phyloP scores from a whole-genome alignment of 2,329 filamentous ascomycete genomes.

The Pestalotiopsis sp. region DNA sequence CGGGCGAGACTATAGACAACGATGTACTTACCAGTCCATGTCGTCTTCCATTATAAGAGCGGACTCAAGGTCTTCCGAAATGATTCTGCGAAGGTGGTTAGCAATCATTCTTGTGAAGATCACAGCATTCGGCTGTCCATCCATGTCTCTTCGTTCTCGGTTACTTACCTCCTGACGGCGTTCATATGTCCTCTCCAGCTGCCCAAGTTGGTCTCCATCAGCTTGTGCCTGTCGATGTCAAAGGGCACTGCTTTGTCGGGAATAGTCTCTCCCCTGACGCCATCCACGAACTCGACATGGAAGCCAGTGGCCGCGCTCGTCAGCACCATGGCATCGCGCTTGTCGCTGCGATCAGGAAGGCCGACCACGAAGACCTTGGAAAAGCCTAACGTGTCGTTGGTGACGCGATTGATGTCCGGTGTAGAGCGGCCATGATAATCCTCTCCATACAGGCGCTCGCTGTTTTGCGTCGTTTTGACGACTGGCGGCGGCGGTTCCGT shows the following conservation, averaged over 20 bases:
- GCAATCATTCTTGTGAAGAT: constrained; percentile 16
- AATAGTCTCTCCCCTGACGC: constrained; percentile 39
- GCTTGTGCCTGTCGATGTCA: constrained; percentile 26
- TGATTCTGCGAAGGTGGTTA: constrained; percentile 26
- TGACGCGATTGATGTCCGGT: constrained; percentile 23
- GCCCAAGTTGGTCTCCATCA: constrained; percentile 36
- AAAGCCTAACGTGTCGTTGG: constrained; percentile 35
- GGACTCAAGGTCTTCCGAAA: constrained; percentile 34
- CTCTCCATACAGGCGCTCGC: not conserved
- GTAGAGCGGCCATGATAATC: not conserved
- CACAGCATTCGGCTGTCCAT: not conserved
- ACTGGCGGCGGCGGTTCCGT: not conserved
- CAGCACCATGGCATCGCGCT: constrained; percentile 46
- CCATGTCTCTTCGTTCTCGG: not conserved
- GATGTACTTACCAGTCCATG: constrained; percentile 41
- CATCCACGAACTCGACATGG: constrained; percentile 43
- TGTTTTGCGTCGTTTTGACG: not conserved
- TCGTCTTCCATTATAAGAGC: constrained; percentile 48
- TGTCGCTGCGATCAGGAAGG: constrained; percentile 46
- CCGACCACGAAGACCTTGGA: constrained; percentile 48
- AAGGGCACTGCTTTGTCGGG: constrained; percentile 43
- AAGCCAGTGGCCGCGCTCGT: constrained; percentile 43
- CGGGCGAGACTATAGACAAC: constrained; percentile 29
- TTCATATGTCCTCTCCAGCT: constrained; percentile 41
- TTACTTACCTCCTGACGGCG: constrained; percentile 29